Evolutionary conservation across 2,329 filamentous ascomycete species (phyloP).

Genomic region (Epichloe gansuensis): DNA sequence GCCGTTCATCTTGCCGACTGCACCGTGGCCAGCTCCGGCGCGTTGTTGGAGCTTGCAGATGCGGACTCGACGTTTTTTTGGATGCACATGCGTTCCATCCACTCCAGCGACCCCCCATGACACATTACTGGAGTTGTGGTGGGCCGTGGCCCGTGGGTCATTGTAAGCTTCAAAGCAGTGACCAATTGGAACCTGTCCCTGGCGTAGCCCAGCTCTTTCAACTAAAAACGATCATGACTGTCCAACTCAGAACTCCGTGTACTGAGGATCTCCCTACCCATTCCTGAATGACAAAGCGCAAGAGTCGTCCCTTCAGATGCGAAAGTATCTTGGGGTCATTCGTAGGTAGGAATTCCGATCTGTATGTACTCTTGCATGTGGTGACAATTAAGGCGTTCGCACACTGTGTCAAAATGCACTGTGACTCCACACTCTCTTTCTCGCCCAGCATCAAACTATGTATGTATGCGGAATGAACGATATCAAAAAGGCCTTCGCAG

Average conservation of each 20-base stretch:
- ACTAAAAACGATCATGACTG: too few species aligned
- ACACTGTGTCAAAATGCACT: background rate
- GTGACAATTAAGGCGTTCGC: background rate
- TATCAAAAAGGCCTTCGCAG: background rate
- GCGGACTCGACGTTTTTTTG: background rate
- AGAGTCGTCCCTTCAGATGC: too few species aligned
- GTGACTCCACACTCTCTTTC: background rate
- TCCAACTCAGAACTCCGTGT: too few species aligned
- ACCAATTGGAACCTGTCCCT: too few species aligned
- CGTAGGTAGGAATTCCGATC: too few species aligned
- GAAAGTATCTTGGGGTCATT: too few species aligned
- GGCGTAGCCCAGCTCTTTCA: too few species aligned
- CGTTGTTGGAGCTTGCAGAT: background rate
- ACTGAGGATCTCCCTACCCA: too few species aligned
- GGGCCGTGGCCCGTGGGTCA: background rate
- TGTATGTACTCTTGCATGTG: too few species aligned
- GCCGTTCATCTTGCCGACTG: constrained; percentile 54
- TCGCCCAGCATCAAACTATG: background rate
- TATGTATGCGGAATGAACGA: too few species aligned
- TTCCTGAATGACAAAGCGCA: too few species aligned
- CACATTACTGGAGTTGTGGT: background rate
- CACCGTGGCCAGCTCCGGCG: background rate
- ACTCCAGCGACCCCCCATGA: too few species aligned
- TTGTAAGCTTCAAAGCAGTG: background rate
- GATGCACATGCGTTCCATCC: background rate